These are phyloP conservation scores for Vitellaria paradoxa DNA, from an alignment of 179 eudicot genomes.

Conservation along the genomic window DNA sequence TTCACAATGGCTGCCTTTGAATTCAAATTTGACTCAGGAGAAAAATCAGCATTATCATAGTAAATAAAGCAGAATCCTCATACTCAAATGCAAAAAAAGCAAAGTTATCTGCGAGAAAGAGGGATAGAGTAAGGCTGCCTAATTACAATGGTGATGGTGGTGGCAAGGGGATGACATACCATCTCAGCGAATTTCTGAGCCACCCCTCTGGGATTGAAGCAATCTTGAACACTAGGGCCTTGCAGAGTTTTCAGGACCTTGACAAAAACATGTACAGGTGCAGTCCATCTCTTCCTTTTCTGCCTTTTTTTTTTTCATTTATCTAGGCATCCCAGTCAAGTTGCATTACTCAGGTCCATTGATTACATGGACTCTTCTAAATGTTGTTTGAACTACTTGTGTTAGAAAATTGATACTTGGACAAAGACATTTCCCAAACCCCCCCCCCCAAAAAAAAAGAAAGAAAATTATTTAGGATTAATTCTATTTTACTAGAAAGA, in stretches of 20 bases:
- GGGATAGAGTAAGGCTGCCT: conserved; percentile 67
- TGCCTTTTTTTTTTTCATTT: neutral
- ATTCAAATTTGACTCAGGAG: conserved; percentile 38
- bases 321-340: neutral
- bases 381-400: too few species aligned
- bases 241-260: conserved; percentile 54
- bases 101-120: conserved; percentile 57
- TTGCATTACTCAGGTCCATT: too few species aligned
- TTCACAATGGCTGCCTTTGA: neutral
- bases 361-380: too few species aligned
- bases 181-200: conserved; percentile 62
- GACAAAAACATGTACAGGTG: conserved; percentile 75
- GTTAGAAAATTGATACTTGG: too few species aligned
- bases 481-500: too few species aligned
- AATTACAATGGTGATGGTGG: conserved; percentile 31
- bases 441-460: too few species aligned
- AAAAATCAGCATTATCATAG: conserved; percentile 35
- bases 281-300: neutral
- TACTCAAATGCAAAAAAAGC: conserved; percentile 61
- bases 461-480: too few species aligned
- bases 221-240: conserved; percentile 62
- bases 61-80: conserved; percentile 36
- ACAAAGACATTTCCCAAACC: too few species aligned
- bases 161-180: conserved; percentile 27
- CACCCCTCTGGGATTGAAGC: conserved; percentile 85